Evolutionary conservation across 805 yeast genomes (phyloP).

Genomic region (Groenewaldozyma salmanticensis): DNA sequence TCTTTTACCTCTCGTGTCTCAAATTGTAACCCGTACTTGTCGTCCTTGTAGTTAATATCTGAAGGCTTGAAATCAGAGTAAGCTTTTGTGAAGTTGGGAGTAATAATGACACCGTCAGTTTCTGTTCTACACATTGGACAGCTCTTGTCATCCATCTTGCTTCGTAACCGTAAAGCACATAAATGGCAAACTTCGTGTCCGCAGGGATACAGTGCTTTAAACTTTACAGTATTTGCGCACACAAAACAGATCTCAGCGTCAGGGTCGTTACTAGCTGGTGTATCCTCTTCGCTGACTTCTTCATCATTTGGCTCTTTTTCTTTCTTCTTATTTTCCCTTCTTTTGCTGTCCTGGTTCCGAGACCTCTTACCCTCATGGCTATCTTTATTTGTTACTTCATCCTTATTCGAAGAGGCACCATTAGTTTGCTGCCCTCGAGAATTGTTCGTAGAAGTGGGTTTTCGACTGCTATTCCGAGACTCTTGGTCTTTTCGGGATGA

Average conservation of each 20-base stretch:
- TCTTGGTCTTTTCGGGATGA: too few species aligned
- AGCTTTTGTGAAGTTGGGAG: conserved; percentile 33
- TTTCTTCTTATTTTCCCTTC: not conserved
- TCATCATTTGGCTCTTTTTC: not conserved
- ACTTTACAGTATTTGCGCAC: conserved; percentile 65
- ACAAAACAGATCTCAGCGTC: conserved; percentile 53
- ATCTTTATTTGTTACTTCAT: too few species aligned
- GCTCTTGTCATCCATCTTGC: conserved; percentile 57
- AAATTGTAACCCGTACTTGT: conserved; percentile 48
- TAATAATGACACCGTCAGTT: conserved; percentile 45
- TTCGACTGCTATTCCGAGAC: too few species aligned
- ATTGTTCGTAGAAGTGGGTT: too few species aligned
- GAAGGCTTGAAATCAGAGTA: conserved; percentile 31
- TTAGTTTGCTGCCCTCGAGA: too few species aligned
- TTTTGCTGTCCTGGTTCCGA: too few species aligned
- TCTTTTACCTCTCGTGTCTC: conserved; percentile 41
- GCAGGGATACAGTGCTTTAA: conserved; percentile 70
- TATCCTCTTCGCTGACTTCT: conserved; percentile 1
- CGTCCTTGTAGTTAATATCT: conserved; percentile 30
- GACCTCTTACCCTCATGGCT: not conserved
- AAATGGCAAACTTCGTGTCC: conserved; percentile 74
- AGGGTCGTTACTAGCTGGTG: not conserved
- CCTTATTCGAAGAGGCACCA: too few species aligned
- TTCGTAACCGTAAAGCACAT: conserved; percentile 78
- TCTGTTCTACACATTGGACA: conserved; percentile 84